These are phyloP conservation scores for Prunus padus DNA, from an alignment of 306 rosid species.

Conservation along the genomic window DNA sequence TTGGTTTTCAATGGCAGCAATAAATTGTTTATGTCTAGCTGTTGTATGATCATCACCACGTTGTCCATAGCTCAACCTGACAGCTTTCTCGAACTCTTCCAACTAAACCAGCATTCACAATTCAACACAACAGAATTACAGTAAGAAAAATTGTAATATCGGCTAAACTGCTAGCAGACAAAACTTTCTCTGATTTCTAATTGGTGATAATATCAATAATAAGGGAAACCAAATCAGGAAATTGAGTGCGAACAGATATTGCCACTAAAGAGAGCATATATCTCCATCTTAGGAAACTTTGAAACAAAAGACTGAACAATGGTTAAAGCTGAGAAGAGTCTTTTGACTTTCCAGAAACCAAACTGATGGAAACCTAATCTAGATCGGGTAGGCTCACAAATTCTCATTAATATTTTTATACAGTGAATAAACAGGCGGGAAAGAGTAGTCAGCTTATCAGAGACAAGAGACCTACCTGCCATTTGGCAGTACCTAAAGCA, in stretches of 20 bases:
- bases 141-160: slow-evolving; percentile 1
- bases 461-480: slow-evolving; percentile 66
- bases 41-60: slow-evolving; percentile 53
- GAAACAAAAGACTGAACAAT: neutral
- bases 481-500: slow-evolving; percentile 93
- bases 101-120: slow-evolving; percentile 46
- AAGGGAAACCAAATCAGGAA: neutral
- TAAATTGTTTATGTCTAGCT: slow-evolving; percentile 77
- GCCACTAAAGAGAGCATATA: neutral
- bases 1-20: slow-evolving; percentile 80
- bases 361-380: neutral
- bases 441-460: neutral
- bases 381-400: neutral
- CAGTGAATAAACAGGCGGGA: neutral
- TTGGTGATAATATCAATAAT: slow-evolving; percentile 18
- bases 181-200: slow-evolving; percentile 2
- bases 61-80: slow-evolving; percentile 68
- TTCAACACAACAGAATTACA: slow-evolving; percentile 29
- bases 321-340: neutral
- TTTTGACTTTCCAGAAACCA: neutral
- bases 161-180: slow-evolving; percentile 13
- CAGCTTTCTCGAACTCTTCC: slow-evolving; percentile 92
- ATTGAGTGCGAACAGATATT: neutral
- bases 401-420: neutral
- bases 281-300: neutral